Evolutionary conservation across 75 land plant genomes (phyloP), one percentile per base, ranked within the genome.

Genomic region (Selaginella tamariscina): DNA sequence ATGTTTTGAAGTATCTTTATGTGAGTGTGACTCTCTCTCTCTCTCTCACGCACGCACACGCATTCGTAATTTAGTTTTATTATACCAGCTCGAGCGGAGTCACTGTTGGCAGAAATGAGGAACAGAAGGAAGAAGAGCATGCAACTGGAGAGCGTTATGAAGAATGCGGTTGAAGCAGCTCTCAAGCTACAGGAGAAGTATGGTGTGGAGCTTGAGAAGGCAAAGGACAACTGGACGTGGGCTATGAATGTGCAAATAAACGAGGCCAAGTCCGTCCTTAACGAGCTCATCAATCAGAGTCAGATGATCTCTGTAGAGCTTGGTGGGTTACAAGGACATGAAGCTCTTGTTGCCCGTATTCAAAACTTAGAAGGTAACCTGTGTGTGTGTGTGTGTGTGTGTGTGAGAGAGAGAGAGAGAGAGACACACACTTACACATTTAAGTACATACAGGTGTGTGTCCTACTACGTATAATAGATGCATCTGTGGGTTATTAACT

Each of bases 121-220:
- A 39, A 39, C 49, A 39, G 49, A 39, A 39, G 49, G 49, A 39
- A 39, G 15, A 39, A 39, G 49, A 39, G 49, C 49, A 39, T 39
- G 49, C 49, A 39, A 15, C 49, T 39, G 11, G 49, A 39, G 15
- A 39, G 49, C 49, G 49, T 39, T 39, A 39, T 39, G 49, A 39
- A 39, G 15, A 39, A 39, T 39, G 49, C 49, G 5, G 5, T 39
- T 39, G 49, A 39, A 39, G 49, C 49, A 5, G 49, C 49, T 5
- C 15, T 39, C 15, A 39, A 39, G 49, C 15, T 39, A 39, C 49
- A 39, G 15, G n/a, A n/a, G 49, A 39, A 15, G 49, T 39, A 39
- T 15, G 49, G 49, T 15, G 15, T 39, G 11, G 15, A n/a, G 15
- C 15, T 39, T 39, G 15, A 5, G 15, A 39, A 39, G 49, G 49